phyloP scores from a whole-genome alignment of 352 stramenopile species.

The Aphanomyces cochlioides region DNA sequence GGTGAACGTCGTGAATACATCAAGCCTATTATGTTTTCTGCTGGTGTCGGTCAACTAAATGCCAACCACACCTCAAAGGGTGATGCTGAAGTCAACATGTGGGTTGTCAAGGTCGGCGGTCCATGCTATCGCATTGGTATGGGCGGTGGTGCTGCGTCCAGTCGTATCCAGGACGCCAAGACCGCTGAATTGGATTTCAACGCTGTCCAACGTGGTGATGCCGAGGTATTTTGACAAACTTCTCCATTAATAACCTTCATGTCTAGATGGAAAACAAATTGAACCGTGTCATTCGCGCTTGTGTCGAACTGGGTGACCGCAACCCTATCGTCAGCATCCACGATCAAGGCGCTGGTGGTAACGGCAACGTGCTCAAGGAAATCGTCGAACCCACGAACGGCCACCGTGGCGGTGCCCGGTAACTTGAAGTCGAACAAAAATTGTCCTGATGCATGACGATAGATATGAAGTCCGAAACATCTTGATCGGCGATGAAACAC shows the following conservation, averaged over 20 bases:
- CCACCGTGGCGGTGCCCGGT: conserved; percentile 64
- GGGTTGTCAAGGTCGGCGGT: conserved; percentile 98
- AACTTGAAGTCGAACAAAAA: not conserved
- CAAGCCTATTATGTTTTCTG: conserved; percentile 99
- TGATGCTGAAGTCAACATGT: conserved; percentile 92
- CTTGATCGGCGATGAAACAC: conserved; percentile 95
- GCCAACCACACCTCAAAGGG: conserved; percentile 92
- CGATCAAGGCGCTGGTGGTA: conserved; percentile 98
- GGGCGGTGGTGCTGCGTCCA: conserved; percentile 95
- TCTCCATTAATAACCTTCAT: not conserved
- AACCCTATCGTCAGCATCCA: conserved; percentile 99
- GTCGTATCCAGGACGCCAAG: conserved; percentile 90
- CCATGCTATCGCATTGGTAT: conserved; percentile 99
- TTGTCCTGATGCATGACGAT: not conserved
- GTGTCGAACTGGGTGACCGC: conserved; percentile 93
- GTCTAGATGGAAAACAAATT: conserved; percentile 97
- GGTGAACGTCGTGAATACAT: conserved; percentile 98
- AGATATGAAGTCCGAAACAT: conserved; percentile 96
- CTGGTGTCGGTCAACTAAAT: conserved; percentile 95
- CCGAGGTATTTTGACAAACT: conserved; percentile 55
- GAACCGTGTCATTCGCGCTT: conserved; percentile 98
- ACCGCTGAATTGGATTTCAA: conserved; percentile 98
- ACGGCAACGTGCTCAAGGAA: conserved; percentile 99
- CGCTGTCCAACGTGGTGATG: conserved; percentile 98
- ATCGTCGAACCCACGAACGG: conserved; percentile 96